Base-by-base conservation (phyloP, 1,139 yeast genomes). In the Yamadazyma dushanensis region DNA sequence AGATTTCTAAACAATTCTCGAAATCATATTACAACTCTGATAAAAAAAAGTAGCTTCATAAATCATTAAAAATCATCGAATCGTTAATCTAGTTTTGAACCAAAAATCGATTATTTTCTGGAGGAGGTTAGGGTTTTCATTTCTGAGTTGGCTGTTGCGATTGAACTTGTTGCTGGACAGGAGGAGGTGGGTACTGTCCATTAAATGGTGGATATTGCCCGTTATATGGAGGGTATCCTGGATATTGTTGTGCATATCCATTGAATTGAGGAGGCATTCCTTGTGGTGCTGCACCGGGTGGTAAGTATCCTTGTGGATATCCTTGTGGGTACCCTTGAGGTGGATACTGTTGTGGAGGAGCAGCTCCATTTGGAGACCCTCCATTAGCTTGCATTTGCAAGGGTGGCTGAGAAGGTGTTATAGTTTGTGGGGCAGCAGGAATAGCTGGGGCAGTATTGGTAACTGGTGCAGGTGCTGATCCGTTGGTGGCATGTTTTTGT, bases 181-280 rank as follows among this genome's bases (percentile, higher is more conserved):
- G 22, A 5, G 15, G 27, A 8, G 24, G 54, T 29, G 41, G 57
- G 23, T 44, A 50, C 33, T 54, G 65, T 25, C 59, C 61, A 30
- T 54, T 54, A 47, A 46, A 56, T 37, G 56, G 66, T 16, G 57
- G 63, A 16, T 36, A 36, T 31, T 34, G 22, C 50, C 56, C 27
- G 40, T 50, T 58, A 14, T 7, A 25, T 6, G 23, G 28, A 34
- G 49, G 35, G 18, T 36, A 34, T 29, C 29, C 32, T 10, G 27
- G 26, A 16, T 21, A 35, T 27, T 35, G 38, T 13, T 19, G 38
- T n/a, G 43, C 29, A 23, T 30, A 24, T n/a, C 37, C 35, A 31
- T 52, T 50, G 29, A 54, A 50, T 36, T 46, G 57, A 16, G 42
- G 44, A 10, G 37, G 43, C 27, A 34, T 43, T 27, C 43, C 50